phyloP scores from a whole-genome alignment of 345 rosid species.

The Physaria fendleri region DNA sequence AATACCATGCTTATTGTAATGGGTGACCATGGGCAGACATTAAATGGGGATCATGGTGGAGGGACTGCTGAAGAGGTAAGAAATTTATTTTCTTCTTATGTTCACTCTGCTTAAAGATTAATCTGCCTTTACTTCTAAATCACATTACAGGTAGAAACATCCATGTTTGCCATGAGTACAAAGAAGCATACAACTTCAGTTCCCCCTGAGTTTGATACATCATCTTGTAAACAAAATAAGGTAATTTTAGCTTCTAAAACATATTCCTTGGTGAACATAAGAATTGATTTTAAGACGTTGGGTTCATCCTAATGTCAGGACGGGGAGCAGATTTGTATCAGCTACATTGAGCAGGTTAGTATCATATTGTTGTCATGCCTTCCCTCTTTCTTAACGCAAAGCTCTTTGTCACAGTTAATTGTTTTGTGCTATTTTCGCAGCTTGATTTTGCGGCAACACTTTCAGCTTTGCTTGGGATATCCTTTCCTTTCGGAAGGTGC shows the following conservation, averaged over 20 bases:
- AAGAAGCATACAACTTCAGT: slow-evolving; percentile 46
- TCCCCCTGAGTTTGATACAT: slow-evolving; percentile 64
- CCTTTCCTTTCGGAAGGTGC: slow-evolving; percentile 98
- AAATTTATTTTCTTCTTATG: slow-evolving; percentile 12
- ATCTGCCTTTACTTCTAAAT: slow-evolving; percentile 19
- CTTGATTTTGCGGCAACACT: slow-evolving; percentile 92
- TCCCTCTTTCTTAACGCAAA: neutral
- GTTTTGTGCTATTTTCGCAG: slow-evolving; percentile 41
- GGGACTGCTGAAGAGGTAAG: slow-evolving; percentile 89
- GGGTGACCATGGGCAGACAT: slow-evolving; percentile 98
- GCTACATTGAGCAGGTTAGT: slow-evolving; percentile 78
- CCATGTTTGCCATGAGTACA: slow-evolving; percentile 83
- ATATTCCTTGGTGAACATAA: neutral
- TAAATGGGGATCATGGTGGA: slow-evolving; percentile 98
- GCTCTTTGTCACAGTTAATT: neutral
- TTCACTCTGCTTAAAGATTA: slow-evolving; percentile 11
- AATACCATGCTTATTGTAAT: slow-evolving; percentile 79
- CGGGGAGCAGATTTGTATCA: slow-evolving; percentile 45
- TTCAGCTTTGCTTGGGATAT: slow-evolving; percentile 82
- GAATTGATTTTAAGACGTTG: neutral
- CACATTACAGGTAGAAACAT: slow-evolving; percentile 73
- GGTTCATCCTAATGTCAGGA: slow-evolving; percentile 38
- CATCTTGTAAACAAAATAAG: slow-evolving; percentile 51
- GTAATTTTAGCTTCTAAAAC: slow-evolving; percentile 26
- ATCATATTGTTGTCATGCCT: slow-evolving; percentile 11